A percentile compares a stretch with the other conserved stretches of the same genome.
Conservation (phyloP, 2,329 filamentous ascomycete genomes). For the Boeremia exigua region DNA sequence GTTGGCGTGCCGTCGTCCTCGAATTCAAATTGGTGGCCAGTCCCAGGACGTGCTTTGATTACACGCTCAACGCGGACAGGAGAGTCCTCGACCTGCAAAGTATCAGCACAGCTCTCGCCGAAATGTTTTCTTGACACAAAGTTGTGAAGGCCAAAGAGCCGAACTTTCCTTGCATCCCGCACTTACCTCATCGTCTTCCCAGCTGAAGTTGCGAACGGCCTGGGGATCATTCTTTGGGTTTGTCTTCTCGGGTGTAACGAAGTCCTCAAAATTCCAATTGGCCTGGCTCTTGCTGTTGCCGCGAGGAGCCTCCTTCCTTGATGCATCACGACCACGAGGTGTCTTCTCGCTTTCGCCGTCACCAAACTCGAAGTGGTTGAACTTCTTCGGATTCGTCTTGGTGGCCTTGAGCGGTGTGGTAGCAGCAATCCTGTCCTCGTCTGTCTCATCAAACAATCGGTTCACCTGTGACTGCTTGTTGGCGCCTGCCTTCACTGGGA, state of each 20-base stretch:
- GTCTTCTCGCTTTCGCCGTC: conserved; percentile 60
- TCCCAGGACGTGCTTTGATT: conserved; percentile 76
- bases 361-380: conserved; percentile 82
- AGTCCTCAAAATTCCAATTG: conserved; percentile 90
- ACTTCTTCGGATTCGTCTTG: conserved; percentile 79
- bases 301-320: conserved; percentile 28
- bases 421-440: conserved; percentile 46
- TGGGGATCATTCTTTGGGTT: conserved; percentile 68
- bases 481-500: conserved; percentile 52
- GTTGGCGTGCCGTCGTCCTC: conserved; percentile 72
- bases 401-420: conserved; percentile 49
- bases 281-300: conserved; percentile 65
- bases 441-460: conserved; percentile 64
- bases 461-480: conserved; percentile 60
- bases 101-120: conserved; percentile 25
- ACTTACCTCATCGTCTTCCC: conserved; percentile 71
- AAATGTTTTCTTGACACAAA: background rate
- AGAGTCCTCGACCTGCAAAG: conserved; percentile 60
- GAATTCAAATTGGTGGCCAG: conserved; percentile 83
- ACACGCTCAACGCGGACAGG: conserved; percentile 65
- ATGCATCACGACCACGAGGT: conserved; percentile 39
- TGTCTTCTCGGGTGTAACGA: conserved; percentile 80
- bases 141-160: background rate
- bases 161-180: background rate
- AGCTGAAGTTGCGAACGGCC: conserved; percentile 76